These are phyloP conservation scores for Skeletonema tropicum DNA, from an alignment of 108 stramenopile genomes.

Conservation along the genomic window DNA sequence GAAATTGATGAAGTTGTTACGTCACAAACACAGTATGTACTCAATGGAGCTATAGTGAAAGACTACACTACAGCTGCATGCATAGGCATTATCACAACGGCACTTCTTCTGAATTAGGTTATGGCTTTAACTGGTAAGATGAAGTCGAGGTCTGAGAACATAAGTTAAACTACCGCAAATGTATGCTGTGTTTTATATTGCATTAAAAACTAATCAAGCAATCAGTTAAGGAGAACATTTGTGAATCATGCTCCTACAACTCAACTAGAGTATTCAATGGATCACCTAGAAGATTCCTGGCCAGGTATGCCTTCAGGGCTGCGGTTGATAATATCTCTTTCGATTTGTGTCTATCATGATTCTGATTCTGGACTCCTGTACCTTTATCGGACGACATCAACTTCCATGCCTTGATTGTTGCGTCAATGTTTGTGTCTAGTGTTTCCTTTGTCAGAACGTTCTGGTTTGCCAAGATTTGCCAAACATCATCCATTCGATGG, in stretches of 20 bases:
- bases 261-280: slow-evolving; percentile 27
- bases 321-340: slow-evolving; percentile 18
- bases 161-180: too few species aligned
- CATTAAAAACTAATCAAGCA: too few species aligned
- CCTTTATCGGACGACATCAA: neutral
- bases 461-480: slow-evolving; percentile 34
- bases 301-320: slow-evolving; percentile 34
- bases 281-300: slow-evolving; percentile 24
- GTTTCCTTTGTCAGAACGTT: slow-evolving; percentile 21
- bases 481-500: slow-evolving; percentile 5
- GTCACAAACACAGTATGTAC: too few species aligned
- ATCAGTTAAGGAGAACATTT: neutral
- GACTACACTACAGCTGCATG: too few species aligned
- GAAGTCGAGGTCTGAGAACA: too few species aligned
- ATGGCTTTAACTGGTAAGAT: too few species aligned
- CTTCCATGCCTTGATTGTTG: slow-evolving; percentile 30
- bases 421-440: slow-evolving; percentile 28
- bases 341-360: slow-evolving; percentile 1
- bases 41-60: too few species aligned
- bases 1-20: too few species aligned
- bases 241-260: neutral
- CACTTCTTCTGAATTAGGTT: too few species aligned
- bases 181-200: too few species aligned
- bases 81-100: too few species aligned
- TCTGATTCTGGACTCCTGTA: neutral